Evolutionary conservation across 306 rosid genomes (phyloP).

Genomic region (Glycine tomentella): DNA sequence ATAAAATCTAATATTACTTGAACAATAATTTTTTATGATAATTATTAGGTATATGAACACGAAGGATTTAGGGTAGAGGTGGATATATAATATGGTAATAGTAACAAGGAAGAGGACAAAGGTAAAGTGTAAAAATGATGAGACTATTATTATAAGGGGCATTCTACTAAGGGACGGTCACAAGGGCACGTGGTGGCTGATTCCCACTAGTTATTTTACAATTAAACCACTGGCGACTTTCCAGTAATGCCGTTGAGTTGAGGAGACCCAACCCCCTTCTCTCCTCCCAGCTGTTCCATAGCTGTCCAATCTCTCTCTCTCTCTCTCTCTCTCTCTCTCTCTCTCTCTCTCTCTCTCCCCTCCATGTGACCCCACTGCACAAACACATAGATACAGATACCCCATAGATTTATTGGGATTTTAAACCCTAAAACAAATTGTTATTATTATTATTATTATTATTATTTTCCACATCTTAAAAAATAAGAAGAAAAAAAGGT

Average conservation of each 20-base stretch:
- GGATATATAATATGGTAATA: not conserved
- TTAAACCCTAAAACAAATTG: slow-evolving; percentile 11
- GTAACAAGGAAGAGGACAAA: no score
- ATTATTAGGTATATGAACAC: no score
- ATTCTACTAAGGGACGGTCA: slow-evolving; percentile 45
- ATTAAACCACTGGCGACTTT: slow-evolving; percentile 63
- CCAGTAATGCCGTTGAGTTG: slow-evolving; percentile 77
- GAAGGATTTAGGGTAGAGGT: no score
- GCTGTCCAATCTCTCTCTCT: slow-evolving; percentile 68
- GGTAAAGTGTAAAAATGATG: slow-evolving; percentile 21
- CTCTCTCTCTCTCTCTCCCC: not conserved
- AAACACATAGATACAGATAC: slow-evolving; percentile 44
- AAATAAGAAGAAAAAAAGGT: not conserved
- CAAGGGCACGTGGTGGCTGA: slow-evolving; percentile 80
- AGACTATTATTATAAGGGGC: slow-evolving; percentile 40
- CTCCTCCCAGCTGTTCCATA: slow-evolving; percentile 70
- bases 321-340: not conserved
- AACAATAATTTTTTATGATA: no score
- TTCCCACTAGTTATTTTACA: slow-evolving; percentile 49
- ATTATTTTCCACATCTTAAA: not conserved
- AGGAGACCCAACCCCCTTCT: slow-evolving; percentile 61
- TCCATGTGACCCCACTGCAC: slow-evolving; percentile 65
- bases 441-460: not conserved
- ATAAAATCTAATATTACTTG: no score
- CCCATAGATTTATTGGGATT: slow-evolving; percentile 50